Percentiles rank a stretch among this genome's conserved stretches.
Conservation (phyloP, 2,329 filamentous ascomycete species). For the Parascedosporium putredinis region DNA sequence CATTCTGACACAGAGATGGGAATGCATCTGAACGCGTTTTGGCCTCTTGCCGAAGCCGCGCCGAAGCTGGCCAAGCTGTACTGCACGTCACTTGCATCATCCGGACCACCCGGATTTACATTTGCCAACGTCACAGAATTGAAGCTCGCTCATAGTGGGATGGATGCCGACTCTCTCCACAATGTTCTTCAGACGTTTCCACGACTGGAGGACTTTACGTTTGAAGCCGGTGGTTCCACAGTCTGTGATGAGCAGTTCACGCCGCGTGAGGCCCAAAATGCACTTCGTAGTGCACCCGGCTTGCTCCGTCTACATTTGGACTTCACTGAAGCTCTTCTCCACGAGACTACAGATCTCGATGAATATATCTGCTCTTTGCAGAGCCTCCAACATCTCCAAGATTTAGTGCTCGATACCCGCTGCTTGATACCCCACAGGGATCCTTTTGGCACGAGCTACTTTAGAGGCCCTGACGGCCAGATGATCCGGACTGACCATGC, state of each 20-base stretch:
- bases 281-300: neutral
- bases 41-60: neutral
- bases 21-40: neutral
- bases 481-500: neutral
- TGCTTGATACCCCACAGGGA: neutral
- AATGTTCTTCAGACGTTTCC: neutral
- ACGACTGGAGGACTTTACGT: neutral
- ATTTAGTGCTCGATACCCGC: neutral
- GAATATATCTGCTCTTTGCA: neutral
- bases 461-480: neutral
- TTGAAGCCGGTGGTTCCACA: neutral
- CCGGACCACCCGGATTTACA: neutral
- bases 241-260: conserved; percentile 3
- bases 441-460: neutral
- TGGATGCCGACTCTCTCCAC: neutral
- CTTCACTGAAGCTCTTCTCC: neutral
- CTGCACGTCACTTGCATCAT: neutral
- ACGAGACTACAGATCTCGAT: neutral
- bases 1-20: neutral
- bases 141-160: neutral
- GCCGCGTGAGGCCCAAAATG: neutral
- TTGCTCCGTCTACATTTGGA: neutral
- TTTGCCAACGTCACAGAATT: conserved; percentile 4
- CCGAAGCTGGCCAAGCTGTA: neutral
- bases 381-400: neutral